Base-by-base conservation (phyloP, 2,329 filamentous ascomycete species). In the Arthrobotrys sinensis region DNA sequence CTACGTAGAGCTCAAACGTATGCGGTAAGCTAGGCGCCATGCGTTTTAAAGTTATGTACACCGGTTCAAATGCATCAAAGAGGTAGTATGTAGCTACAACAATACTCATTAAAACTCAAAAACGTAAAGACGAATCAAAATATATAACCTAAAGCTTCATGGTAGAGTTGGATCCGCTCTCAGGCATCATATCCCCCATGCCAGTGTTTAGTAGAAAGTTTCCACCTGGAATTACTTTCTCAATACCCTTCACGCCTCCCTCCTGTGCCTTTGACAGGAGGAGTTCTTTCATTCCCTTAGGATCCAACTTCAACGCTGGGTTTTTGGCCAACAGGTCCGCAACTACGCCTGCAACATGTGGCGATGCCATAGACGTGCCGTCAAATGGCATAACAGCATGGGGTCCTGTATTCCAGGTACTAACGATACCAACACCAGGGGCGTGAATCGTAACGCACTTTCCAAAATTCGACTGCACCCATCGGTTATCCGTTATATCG, bases 401-500 rank as follows among this genome's bases (percentile, higher is more conserved):
- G 81, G 88, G 83, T 21, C 84, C 85, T 12, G 85, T 86, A 73
- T 85, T 86, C 86, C 86, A 89, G 1, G 88, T 83, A 43, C 85
- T 87, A 8, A 88, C 84, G 65, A 90, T 85, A 78, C 86, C 81
- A 80, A 87, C 85, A 36, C 89, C 89, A 0, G 89, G 88, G n/a
- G 88, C 89, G 81, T 87, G 90, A 80, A 90, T 83, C 81, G 89
- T 88, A 53, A 89, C 86, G 81, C 87, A 87, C 3, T 82, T 79
- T 32, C 87, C 87, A 55, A 85, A 86, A 82, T 86, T 86, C 34
- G 84, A 85, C 80, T 85, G 86, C 5, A 40, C 80, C 19, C 85
- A 83, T 19, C 84, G 82, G 24, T 75, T 62, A 55, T 86, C 85
- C 16, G 72, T 69, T 46, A 81, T 80, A 67, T 83, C 81, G 53